Evolutionary conservation across 108 stramenopile species (phyloP).

Genomic region (Thalassiosira profunda): DNA sequence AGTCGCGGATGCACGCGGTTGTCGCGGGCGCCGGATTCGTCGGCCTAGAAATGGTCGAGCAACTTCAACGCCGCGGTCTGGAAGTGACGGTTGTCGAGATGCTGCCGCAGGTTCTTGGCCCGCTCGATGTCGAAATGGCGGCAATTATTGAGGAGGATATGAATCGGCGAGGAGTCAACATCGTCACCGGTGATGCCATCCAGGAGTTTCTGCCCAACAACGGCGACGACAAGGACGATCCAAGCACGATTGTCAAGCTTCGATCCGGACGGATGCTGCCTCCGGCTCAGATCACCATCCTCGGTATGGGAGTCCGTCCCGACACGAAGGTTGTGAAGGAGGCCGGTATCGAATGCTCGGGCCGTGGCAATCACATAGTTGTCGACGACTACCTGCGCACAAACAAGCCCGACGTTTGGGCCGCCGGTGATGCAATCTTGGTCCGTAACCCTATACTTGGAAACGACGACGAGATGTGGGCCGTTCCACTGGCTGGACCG

Average conservation of each 20-base stretch:
- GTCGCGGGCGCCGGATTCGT: conserved; percentile 81
- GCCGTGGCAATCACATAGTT: conserved; percentile 58
- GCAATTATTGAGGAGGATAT: conserved; percentile 58
- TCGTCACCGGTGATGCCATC: conserved; percentile 67
- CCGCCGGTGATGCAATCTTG: conserved; percentile 72
- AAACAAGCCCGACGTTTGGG: conserved; percentile 57
- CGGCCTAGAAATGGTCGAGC: conserved; percentile 81
- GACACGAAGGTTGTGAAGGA: conserved; percentile 60
- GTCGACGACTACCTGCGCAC: conserved; percentile 65
- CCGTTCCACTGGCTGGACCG: conserved; percentile 76
- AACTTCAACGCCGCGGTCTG: conserved; percentile 57
- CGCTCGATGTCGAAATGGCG: conserved; percentile 75
- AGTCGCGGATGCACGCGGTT: conserved; percentile 54
- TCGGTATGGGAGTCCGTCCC: conserved; percentile 72
- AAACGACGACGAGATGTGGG: conserved; percentile 53
- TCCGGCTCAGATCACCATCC: conserved; percentile 66
- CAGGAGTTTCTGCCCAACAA: conserved; percentile 48
- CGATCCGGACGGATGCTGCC: conserved; percentile 58
- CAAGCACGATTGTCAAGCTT: conserved; percentile 55
- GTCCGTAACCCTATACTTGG: conserved; percentile 63
- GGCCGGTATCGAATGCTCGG: conserved; percentile 64
- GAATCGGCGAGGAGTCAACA: conserved; percentile 50
- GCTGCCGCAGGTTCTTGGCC: conserved; percentile 67
- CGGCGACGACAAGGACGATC: conserved; percentile 35
- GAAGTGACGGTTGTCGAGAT: conserved; percentile 73